Evolutionary conservation across 768 basidiomycete species (phyloP).

Genomic region (Symmetrospora coprosmae): DNA sequence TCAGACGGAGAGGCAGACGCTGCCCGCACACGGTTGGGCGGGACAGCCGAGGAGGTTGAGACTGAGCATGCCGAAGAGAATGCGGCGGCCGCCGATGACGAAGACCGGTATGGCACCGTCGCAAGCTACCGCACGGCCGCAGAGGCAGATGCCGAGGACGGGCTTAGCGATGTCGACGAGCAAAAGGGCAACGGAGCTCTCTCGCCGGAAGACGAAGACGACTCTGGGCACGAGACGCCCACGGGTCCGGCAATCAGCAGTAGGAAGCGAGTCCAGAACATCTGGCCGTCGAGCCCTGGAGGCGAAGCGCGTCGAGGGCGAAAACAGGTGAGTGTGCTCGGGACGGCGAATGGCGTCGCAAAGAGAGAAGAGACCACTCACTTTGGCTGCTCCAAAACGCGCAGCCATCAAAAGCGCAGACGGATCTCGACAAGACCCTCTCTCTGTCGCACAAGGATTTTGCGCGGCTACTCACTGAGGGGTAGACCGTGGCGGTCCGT

Average conservation of each 20-base stretch:
- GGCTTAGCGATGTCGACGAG: neutral
- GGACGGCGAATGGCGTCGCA: too few relatives aligned
- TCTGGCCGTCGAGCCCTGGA: too few relatives aligned
- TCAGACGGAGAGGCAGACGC: neutral
- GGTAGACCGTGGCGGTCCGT: neutral
- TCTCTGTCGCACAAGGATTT: slow-evolving; percentile 16
- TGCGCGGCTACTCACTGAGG: neutral
- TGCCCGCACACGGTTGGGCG: too few relatives aligned
- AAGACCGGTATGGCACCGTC: slow-evolving; percentile 5
- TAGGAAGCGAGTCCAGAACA: slow-evolving; percentile 17
- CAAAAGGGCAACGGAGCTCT: neutral
- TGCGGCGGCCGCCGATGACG: neutral
- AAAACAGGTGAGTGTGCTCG: too few relatives aligned
- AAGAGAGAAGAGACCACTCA: too few relatives aligned
- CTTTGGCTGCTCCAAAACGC: too few relatives aligned
- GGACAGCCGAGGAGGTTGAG: neutral
- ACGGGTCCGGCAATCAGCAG: neutral
- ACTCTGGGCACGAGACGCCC: neutral
- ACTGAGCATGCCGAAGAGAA: neutral
- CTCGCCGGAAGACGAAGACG: neutral
- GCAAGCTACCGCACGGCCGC: slow-evolving; percentile 11
- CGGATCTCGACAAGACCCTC: neutral
- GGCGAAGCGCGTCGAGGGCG: too few relatives aligned
- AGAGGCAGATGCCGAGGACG: too few relatives aligned
- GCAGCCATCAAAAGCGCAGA: slow-evolving; percentile 1